phyloP scores from a whole-genome alignment of 441 rosid genomes.

The Euphorbia corollata region DNA sequence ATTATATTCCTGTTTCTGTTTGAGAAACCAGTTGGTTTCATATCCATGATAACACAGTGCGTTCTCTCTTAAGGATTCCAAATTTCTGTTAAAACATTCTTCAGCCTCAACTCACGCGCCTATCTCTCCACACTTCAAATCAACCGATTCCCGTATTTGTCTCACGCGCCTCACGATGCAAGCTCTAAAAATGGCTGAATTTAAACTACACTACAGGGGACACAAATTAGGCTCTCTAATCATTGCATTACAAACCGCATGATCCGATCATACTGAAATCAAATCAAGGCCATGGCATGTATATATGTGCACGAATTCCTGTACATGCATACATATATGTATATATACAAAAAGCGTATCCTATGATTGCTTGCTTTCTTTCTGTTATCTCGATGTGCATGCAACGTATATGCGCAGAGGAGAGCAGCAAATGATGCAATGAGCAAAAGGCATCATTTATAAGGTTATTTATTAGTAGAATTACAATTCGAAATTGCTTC shows the following conservation, averaged over 20 bases:
- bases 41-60: neutral
- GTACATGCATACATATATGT: neutral
- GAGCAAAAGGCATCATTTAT: neutral
- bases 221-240: neutral
- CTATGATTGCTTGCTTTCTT: neutral
- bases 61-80: neutral
- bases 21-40: neutral
- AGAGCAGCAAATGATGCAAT: neutral
- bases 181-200: neutral
- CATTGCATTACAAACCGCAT: neutral
- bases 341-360: neutral
- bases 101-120: neutral
- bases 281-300: neutral
- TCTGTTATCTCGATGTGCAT: neutral
- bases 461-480: neutral
- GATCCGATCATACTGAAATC: neutral
- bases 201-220: neutral
- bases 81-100: neutral
- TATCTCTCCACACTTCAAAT: neutral
- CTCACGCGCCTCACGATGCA: neutral
- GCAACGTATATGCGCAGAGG: neutral
- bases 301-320: neutral
- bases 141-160: neutral
- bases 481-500: constrained; percentile 1
- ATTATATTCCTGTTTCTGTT: neutral